These are phyloP conservation scores for Microsporum audouinii DNA, from an alignment of 2,329 filamentous ascomycete genomes.

Conservation along the genomic window DNA sequence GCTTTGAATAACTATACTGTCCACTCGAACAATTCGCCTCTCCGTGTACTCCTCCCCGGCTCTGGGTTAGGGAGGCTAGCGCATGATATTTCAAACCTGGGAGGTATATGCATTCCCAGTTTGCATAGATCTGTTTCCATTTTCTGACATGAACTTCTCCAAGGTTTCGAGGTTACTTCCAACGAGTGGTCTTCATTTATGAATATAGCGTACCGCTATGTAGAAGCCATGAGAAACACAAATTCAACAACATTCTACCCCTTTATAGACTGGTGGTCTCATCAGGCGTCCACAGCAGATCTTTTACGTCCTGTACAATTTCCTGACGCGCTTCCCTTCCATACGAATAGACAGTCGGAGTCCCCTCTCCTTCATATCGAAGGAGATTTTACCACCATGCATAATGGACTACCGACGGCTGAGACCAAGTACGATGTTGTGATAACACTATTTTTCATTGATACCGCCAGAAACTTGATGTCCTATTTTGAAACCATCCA, in stretches of 20 bases:
- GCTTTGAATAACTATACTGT: conserved; percentile 16
- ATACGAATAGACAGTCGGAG: conserved; percentile 13
- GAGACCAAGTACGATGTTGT: conserved; percentile 37
- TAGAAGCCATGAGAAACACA: conserved; percentile 26
- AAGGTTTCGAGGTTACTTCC: conserved; percentile 42
- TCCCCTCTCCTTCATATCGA: conserved; percentile 39
- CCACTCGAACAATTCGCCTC: conserved; percentile 8
- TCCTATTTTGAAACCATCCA: conserved; percentile 46
- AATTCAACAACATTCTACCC: conserved; percentile 34
- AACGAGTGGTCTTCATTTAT: conserved; percentile 51
- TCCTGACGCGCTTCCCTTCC: conserved; percentile 32
- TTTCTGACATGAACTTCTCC: neutral
- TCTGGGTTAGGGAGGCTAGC: conserved; percentile 44
- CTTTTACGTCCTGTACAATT: conserved; percentile 39
- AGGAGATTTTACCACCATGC: conserved; percentile 44
- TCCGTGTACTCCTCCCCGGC: conserved; percentile 42
- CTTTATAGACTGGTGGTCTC: conserved; percentile 47
- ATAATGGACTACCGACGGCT: conserved; percentile 15
- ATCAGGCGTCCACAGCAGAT: conserved; percentile 40
- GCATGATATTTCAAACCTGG: conserved; percentile 39
- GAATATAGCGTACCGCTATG: conserved; percentile 44
- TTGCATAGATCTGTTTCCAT: neutral
- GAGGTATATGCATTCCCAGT: conserved; percentile 7
- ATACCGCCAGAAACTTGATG: conserved; percentile 47
- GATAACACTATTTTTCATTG: conserved; percentile 50